Evolutionary conservation across 345 rosid species (phyloP).

Genomic region (Pistacia vera): DNA sequence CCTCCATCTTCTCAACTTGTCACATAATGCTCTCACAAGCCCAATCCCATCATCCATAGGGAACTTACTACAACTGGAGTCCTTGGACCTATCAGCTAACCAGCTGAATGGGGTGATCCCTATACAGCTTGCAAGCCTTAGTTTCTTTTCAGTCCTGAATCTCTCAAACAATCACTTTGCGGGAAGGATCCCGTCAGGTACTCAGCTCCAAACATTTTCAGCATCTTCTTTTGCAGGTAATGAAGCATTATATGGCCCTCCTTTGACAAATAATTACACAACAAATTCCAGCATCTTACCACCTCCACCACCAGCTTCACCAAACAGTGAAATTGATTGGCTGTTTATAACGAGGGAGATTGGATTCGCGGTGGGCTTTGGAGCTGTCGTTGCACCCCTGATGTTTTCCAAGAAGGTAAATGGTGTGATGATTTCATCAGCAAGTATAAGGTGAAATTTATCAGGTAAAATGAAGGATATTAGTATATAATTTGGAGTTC

Average conservation of each 20-base stretch:
- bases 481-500: too few species aligned
- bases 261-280: background rate
- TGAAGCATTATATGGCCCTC: slow-evolving; percentile 32
- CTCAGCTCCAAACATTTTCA: slow-evolving; percentile 30
- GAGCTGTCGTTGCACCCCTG: background rate
- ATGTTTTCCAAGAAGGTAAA: slow-evolving; percentile 28
- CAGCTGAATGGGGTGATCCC: slow-evolving; percentile 28
- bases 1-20: slow-evolving; percentile 32
- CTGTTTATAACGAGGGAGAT: slow-evolving; percentile 33
- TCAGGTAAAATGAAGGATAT: too few species aligned
- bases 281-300: too few species aligned
- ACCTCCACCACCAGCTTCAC: background rate
- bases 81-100: slow-evolving; percentile 40
- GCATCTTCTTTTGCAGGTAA: too few species aligned
- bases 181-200: slow-evolving; percentile 26
- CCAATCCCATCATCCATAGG: slow-evolving; percentile 25
- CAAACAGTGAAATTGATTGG: slow-evolving; percentile 31
- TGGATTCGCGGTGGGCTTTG: slow-evolving; percentile 54
- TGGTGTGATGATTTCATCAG: slow-evolving; percentile 35
- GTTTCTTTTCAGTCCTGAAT: slow-evolving; percentile 35
- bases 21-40: slow-evolving; percentile 30
- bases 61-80: slow-evolving; percentile 23
- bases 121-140: slow-evolving; percentile 15
- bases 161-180: slow-evolving; percentile 33
- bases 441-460: slow-evolving; percentile 23